Conservation (phyloP, 345 rosid species). For the Corchorus olitorius region DNA sequence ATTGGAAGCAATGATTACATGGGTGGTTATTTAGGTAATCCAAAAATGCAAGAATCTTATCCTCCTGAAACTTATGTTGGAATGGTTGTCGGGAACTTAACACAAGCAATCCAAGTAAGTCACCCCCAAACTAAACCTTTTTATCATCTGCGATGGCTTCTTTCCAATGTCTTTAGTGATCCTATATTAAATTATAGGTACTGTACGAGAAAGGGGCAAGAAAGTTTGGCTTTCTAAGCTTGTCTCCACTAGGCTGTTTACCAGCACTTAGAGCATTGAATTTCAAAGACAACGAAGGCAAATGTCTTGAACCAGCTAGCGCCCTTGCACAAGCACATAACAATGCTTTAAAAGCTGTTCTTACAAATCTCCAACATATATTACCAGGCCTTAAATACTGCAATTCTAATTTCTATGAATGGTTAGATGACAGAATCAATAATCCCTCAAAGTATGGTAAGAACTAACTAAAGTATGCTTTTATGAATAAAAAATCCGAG, state of each 20-base stretch:
- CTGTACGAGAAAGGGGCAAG: constrained; percentile 51
- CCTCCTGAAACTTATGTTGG: constrained; percentile 39
- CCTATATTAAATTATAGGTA: constrained; percentile 21
- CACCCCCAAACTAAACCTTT: neutral
- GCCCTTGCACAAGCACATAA: constrained; percentile 49
- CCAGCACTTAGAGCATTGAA: constrained; percentile 46
- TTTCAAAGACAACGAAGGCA: constrained; percentile 33
- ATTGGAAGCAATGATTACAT: constrained; percentile 57
- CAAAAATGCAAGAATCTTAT: constrained; percentile 37
- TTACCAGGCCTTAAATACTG: constrained; percentile 40
- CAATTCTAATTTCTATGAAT: constrained; percentile 46
- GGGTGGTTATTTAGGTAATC: constrained; percentile 46
- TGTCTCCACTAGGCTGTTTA: constrained; percentile 54
- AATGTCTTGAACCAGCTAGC: constrained; percentile 52
- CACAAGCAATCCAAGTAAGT: constrained; percentile 48
- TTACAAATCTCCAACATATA: constrained; percentile 33
- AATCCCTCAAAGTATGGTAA: constrained; percentile 46
- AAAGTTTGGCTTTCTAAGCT: constrained; percentile 52
- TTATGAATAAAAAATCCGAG: too few relatives aligned
- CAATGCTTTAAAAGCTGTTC: constrained; percentile 40
- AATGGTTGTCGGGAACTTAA: constrained; percentile 59
- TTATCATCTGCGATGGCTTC: neutral
- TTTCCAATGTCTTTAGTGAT: neutral
- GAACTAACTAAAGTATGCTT: neutral
- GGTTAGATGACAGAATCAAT: constrained; percentile 41